Conservation (phyloP, 1,139 yeast genomes). For the Sugiyamaella pinicola region DNA sequence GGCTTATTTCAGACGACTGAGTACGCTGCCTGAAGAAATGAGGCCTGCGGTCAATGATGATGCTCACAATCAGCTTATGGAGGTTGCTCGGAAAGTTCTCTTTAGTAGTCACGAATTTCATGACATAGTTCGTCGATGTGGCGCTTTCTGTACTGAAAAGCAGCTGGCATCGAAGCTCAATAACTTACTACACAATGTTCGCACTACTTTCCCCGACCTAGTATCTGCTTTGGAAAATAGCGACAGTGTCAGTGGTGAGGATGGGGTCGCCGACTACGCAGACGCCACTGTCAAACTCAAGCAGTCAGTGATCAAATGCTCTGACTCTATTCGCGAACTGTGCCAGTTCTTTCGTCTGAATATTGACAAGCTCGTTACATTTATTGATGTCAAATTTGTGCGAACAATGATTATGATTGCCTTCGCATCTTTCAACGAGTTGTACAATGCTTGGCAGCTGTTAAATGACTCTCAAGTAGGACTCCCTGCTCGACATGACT, state of each 20-base stretch:
- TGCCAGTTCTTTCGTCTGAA: constrained; percentile 32
- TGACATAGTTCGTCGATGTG: constrained; percentile 64
- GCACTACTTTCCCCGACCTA: constrained; percentile 37
- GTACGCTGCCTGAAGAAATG: constrained; percentile 62
- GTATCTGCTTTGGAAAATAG: constrained; percentile 34
- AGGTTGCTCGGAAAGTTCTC: constrained; percentile 43
- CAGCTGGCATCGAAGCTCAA: constrained; percentile 61
- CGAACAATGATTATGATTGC: constrained; percentile 73
- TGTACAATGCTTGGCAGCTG: constrained; percentile 63
- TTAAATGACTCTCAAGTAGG: constrained; percentile 41
- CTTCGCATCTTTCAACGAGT: constrained; percentile 73
- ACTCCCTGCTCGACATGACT: constrained; percentile 34
- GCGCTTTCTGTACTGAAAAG: constrained; percentile 68
- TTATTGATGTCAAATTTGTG: constrained; percentile 64
- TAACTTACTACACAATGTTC: constrained; percentile 56
- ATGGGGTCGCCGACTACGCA: constrained; percentile 18
- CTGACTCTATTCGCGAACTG: constrained; percentile 31
- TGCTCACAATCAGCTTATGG: constrained; percentile 28
- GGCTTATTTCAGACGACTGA: constrained; percentile 70
- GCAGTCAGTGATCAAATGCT: constrained; percentile 25
- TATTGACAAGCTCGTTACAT: constrained; percentile 40
- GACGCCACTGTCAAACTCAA: constrained; percentile 12
- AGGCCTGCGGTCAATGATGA: constrained; percentile 19
- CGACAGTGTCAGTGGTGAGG: constrained; percentile 21
- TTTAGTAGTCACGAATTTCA: constrained; percentile 65